A percentile compares a stretch with the other conserved stretches of the same genome.
Conservation (phyloP, 805 yeast species). For the Kodamaea leandrae region DNA sequence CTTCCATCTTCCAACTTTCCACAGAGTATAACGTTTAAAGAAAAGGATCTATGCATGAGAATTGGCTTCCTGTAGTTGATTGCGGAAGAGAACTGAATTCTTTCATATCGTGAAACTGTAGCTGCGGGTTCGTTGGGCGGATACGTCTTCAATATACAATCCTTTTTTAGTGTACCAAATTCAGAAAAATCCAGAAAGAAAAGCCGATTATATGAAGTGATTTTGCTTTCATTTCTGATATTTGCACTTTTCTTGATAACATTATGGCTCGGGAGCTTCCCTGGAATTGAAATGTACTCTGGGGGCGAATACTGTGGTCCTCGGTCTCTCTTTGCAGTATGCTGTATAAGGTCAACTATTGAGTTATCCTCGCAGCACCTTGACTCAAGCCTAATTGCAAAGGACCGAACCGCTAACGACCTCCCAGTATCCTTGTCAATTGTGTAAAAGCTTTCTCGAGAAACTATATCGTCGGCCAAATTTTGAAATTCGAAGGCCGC, state of each 20-base stretch:
- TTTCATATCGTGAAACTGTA: conserved; percentile 22
- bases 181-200: conserved; percentile 15
- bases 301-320: conserved; percentile 26
- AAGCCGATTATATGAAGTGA: conserved; percentile 16
- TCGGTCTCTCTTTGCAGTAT: conserved; percentile 26
- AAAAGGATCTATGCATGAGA: conserved; percentile 14
- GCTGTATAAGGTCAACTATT: conserved; percentile 21
- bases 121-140: conserved; percentile 8
- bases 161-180: too few species aligned
- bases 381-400: conserved; percentile 14
- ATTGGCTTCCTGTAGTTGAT: conserved; percentile 4
- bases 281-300: conserved; percentile 22
- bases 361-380: conserved; percentile 16
- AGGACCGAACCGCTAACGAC: conserved; percentile 1
- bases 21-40: conserved; percentile 17
- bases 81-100: conserved; percentile 21
- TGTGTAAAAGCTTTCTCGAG: conserved; percentile 5
- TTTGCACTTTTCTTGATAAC: conserved; percentile 21
- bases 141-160: conserved; percentile 12
- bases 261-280: conserved; percentile 22
- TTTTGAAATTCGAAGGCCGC: conserved; percentile 23
- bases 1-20: conserved; percentile 14
- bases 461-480: conserved; percentile 5
- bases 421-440: background rate
- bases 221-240: conserved; percentile 21